phyloP scores from a whole-genome alignment of 75 land plant genomes.

The Chamaecyparis obtusa region DNA sequence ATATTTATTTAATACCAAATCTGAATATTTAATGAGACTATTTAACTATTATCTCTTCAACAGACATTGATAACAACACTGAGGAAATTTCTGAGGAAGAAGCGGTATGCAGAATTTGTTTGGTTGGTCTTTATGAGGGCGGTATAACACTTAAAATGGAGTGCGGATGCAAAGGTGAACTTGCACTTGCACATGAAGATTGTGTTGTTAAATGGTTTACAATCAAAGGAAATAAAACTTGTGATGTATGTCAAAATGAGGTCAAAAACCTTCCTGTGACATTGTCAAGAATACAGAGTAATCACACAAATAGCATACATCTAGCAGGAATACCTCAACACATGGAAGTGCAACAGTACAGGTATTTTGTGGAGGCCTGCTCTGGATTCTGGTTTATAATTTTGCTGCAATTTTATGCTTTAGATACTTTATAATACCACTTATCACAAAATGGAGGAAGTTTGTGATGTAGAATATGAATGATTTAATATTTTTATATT shows the following conservation, averaged over 20 bases:
- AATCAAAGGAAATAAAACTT: conserved; percentile 65
- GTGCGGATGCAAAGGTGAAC: conserved; percentile 64
- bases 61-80: conserved; percentile 33
- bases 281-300: conserved; percentile 46
- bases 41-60: neutral
- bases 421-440: neutral
- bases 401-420: neutral
- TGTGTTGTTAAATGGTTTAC: conserved; percentile 80
- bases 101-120: conserved; percentile 74
- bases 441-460: neutral
- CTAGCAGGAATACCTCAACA: conserved; percentile 13
- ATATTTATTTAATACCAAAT: neutral
- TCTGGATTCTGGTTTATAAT: neutral
- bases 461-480: neutral
- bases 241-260: conserved; percentile 73
- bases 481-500: neutral
- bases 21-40: neutral
- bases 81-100: conserved; percentile 81
- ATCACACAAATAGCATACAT: conserved; percentile 11
- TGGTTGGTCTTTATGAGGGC: conserved; percentile 56
- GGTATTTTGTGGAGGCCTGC: conserved; percentile 12
- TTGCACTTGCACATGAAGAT: conserved; percentile 28
- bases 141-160: conserved; percentile 73
- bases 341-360: conserved; percentile 21
- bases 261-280: conserved; percentile 74